These are phyloP conservation scores for Fusarium sulawesiense DNA, from an alignment of 2,329 filamentous ascomycete species.

Conservation along the genomic window DNA sequence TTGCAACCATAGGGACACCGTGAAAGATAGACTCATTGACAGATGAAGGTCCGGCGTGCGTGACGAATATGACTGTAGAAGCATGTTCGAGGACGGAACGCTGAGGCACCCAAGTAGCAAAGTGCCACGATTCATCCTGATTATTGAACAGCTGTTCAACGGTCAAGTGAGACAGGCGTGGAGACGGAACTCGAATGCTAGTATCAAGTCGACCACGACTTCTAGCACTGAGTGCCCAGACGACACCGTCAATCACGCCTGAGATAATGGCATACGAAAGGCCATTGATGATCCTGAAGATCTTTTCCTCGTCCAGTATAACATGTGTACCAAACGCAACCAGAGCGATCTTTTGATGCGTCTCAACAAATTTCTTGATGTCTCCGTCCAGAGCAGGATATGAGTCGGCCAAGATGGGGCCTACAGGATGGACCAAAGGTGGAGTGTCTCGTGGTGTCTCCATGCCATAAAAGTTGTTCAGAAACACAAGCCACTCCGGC, in stretches of 20 bases:
- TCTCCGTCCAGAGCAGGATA: neutral
- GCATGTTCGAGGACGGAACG: neutral
- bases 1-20: slow-evolving; percentile 5
- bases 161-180: neutral
- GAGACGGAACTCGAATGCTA: neutral
- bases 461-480: slow-evolving; percentile 14
- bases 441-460: slow-evolving; percentile 7
- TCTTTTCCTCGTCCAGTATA: neutral
- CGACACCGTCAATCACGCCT: neutral
- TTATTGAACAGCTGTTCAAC: neutral
- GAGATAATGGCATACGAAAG: neutral
- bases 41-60: slow-evolving; percentile 2
- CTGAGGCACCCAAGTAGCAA: slow-evolving; percentile 2
- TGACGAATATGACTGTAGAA: neutral
- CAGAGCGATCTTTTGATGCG: neutral
- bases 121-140: neutral
- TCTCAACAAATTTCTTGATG: neutral
- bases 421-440: slow-evolving; percentile 3
- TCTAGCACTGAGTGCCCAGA: slow-evolving; percentile 6
- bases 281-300: neutral
- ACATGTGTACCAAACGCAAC: slow-evolving; percentile 11
- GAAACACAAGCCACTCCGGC: slow-evolving; percentile 3
- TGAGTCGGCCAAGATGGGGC: slow-evolving; percentile 4
- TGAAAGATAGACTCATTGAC: slow-evolving; percentile 11
- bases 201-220: neutral